These are phyloP conservation scores for Malus hybrid DNA, from an alignment of 331 rosid genomes.

Conservation along the genomic window DNA sequence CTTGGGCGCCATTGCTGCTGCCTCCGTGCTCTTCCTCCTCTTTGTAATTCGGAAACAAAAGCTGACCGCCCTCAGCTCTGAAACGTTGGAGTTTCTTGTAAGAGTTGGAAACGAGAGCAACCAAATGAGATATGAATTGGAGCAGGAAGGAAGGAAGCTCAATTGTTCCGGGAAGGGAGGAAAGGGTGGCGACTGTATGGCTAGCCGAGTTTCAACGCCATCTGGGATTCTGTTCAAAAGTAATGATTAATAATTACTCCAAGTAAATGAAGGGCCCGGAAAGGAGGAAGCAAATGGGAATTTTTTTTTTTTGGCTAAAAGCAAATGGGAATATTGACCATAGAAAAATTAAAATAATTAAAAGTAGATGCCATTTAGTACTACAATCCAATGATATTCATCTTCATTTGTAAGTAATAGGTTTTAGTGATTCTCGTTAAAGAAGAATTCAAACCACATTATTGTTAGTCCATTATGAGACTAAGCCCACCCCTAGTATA, in stretches of 20 bases:
- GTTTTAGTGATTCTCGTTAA: too few relatives aligned
- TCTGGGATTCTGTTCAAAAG: background rate
- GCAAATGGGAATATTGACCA: background rate
- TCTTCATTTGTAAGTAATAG: accelerated
- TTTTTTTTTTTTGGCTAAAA: background rate
- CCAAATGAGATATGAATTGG: background rate
- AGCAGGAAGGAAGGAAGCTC: too few relatives aligned
- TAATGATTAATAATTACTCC: too few relatives aligned
- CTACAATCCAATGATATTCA: accelerated
- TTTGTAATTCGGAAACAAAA: constrained; percentile 7
- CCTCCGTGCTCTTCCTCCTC: constrained; percentile 10
- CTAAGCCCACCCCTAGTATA: too few relatives aligned
- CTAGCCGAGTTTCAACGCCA: constrained; percentile 17
- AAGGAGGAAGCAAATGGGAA: background rate
- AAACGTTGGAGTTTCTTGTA: constrained; percentile 6
- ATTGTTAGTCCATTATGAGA: too few relatives aligned
- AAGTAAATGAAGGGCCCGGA: background rate
- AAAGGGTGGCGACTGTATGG: background rate
- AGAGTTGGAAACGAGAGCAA: background rate
- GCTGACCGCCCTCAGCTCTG: constrained; percentile 18
- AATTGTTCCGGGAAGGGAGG: background rate
- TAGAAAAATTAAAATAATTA: background rate
- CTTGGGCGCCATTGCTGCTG: constrained; percentile 27
- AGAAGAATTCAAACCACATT: too few relatives aligned
- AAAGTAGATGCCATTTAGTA: accelerated